Conservation (phyloP, 2,329 filamentous ascomycete genomes). For the Fusarium piperis region DNA sequence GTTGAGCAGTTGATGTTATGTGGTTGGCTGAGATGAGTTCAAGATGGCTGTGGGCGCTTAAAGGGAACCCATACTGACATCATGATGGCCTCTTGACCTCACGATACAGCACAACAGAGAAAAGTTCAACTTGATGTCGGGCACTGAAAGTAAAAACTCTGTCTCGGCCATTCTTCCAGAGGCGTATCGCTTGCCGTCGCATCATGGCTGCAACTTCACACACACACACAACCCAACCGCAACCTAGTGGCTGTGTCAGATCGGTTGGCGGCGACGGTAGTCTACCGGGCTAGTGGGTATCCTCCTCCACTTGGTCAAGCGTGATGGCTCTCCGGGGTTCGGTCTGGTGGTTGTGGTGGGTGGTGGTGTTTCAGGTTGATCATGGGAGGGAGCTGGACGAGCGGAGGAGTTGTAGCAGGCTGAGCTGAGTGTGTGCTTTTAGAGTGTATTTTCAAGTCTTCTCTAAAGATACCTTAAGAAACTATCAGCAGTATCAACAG, state of each 20-base stretch:
- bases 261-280: conserved; percentile 29
- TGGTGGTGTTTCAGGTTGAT: conserved; percentile 40
- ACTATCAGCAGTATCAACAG: background rate
- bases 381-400: conserved; percentile 6
- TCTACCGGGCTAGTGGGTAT: background rate
- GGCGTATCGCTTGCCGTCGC: conserved; percentile 16
- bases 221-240: background rate
- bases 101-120: conserved; percentile 11
- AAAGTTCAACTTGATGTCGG: background rate
- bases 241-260: conserved; percentile 35
- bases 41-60: conserved; percentile 1
- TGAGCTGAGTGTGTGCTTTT: background rate
- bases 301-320: background rate
- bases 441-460: background rate
- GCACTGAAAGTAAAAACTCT: conserved; percentile 15
- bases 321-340: background rate
- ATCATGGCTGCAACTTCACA: conserved; percentile 2
- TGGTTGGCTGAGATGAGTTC: conserved; percentile 25
- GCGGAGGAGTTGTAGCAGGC: background rate
- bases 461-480: background rate
- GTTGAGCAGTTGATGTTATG: conserved; percentile 19
- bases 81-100: conserved; percentile 26
- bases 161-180: conserved; percentile 23
- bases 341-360: conserved; percentile 29
- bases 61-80: conserved; percentile 19